phyloP scores from a whole-genome alignment of 345 rosid species.

The Limnanthes douglasii region DNA sequence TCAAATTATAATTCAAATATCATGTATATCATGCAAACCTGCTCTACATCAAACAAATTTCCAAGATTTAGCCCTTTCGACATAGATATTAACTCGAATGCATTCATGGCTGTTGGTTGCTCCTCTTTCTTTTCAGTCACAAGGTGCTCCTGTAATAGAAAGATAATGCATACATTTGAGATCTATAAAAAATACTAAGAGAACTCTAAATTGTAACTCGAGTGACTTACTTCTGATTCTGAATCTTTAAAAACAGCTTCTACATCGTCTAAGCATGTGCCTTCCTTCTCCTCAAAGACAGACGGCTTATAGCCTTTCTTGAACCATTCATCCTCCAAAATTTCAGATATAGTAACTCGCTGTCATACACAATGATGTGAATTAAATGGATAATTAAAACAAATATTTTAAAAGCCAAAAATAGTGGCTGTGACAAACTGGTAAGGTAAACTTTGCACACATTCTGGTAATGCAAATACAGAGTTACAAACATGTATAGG shows the following conservation, averaged over 20 bases:
- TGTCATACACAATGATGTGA: conserved; percentile 15
- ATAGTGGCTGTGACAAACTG: too few species aligned
- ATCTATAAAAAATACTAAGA: background rate
- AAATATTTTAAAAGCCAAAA: too few species aligned
- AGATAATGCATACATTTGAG: too few species aligned
- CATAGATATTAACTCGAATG: conserved; percentile 88
- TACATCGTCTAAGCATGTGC: conserved; percentile 63
- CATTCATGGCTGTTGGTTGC: conserved; percentile 77
- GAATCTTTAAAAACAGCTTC: conserved; percentile 93
- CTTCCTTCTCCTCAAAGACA: conserved; percentile 60
- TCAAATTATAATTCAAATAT: too few species aligned
- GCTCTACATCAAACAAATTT: conserved; percentile 68
- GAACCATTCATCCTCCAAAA: conserved; percentile 84
- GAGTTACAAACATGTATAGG: too few species aligned
- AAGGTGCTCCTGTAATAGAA: conserved; percentile 52
- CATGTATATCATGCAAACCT: conserved; percentile 60
- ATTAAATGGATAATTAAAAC: background rate
- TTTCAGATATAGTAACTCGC: conserved; percentile 79
- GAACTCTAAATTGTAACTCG: too few species aligned
- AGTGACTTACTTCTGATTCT: conserved; percentile 42
- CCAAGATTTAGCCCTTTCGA: conserved; percentile 80
- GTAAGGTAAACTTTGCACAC: too few species aligned
- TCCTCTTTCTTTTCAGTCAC: conserved; percentile 80
- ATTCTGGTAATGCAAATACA: too few species aligned
- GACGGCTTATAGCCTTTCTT: conserved; percentile 75